phyloP scores from a whole-genome alignment of 164 flowering plant genomes.

The Aristolochia californica region DNA sequence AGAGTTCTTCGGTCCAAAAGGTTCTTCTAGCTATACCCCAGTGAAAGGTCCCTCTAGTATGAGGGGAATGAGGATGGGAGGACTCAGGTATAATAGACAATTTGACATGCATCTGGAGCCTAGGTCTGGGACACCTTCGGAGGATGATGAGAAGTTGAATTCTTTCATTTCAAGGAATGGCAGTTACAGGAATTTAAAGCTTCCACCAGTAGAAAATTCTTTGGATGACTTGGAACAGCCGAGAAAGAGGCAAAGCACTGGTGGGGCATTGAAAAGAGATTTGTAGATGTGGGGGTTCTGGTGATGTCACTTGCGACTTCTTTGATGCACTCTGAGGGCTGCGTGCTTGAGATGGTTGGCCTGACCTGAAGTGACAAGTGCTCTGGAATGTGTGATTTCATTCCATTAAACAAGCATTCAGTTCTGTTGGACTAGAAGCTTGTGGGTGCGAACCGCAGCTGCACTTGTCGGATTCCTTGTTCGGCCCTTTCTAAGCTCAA shows the following conservation, averaged over 20 bases:
- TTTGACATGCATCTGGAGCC: slow-evolving; percentile 47
- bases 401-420: too few species aligned
- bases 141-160: slow-evolving; percentile 33
- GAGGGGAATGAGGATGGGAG: slow-evolving; percentile 45
- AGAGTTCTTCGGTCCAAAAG: slow-evolving; percentile 45
- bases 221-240: slow-evolving; percentile 40
- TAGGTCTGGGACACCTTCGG: slow-evolving; percentile 49
- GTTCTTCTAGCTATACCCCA: slow-evolving; percentile 26
- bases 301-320: too few species aligned
- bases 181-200: slow-evolving; percentile 30
- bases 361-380: too few species aligned
- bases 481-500: too few species aligned
- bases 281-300: slow-evolving; percentile 13
- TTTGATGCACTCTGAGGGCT: too few species aligned
- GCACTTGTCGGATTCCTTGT: too few species aligned
- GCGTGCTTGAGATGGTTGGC: too few species aligned
- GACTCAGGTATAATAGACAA: slow-evolving; percentile 40
- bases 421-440: too few species aligned
- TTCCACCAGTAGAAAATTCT: slow-evolving; percentile 27
- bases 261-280: slow-evolving; percentile 24
- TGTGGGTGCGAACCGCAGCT: too few species aligned
- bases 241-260: slow-evolving; percentile 29
- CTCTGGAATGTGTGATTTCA: too few species aligned
- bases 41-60: slow-evolving; percentile 27
- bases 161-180: slow-evolving; percentile 36